These are phyloP conservation scores for Tolypocladium sp. DNA, from an alignment of 2,329 filamentous ascomycete genomes.

Conservation along the genomic window DNA sequence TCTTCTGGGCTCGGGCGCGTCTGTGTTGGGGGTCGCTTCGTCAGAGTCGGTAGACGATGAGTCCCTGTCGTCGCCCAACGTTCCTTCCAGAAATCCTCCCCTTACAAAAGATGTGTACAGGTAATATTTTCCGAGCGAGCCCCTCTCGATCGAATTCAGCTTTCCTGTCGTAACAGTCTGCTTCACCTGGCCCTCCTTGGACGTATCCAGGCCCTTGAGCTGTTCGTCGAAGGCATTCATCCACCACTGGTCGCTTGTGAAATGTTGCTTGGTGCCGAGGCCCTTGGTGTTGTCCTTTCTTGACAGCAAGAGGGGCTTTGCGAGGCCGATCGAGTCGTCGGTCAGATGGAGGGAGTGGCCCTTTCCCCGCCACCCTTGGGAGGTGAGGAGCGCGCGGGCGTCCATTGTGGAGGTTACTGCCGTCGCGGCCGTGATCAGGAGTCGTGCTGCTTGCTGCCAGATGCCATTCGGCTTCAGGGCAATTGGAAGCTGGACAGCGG, in stretches of 20 bases:
- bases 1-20: slow-evolving; percentile 16
- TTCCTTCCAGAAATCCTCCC: slow-evolving; percentile 70
- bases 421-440: neutral
- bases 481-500: neutral
- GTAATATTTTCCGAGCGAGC: slow-evolving; percentile 46
- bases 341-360: slow-evolving; percentile 80
- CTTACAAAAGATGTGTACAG: slow-evolving; percentile 80
- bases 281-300: slow-evolving; percentile 76
- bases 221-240: slow-evolving; percentile 88
- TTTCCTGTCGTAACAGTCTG: slow-evolving; percentile 46
- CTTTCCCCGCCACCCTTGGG: slow-evolving; percentile 82
- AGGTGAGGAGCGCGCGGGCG: slow-evolving; percentile 70
- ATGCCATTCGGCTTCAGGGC: neutral
- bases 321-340: slow-evolving; percentile 65
- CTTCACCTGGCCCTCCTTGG: slow-evolving; percentile 44
- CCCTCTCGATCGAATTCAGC: slow-evolving; percentile 46
- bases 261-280: slow-evolving; percentile 65
- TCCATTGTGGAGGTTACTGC: slow-evolving; percentile 50
- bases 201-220: slow-evolving; percentile 66
- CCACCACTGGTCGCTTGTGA: slow-evolving; percentile 87
- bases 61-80: slow-evolving; percentile 32
- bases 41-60: slow-evolving; percentile 14
- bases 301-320: slow-evolving; percentile 72
- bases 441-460: neutral
- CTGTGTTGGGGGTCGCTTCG: slow-evolving; percentile 10